Percentiles rank a stretch among this genome's conserved stretches.
phyloP scores from a whole-genome alignment of 768 basidiomycete species.

The Lentinula detonsa region DNA sequence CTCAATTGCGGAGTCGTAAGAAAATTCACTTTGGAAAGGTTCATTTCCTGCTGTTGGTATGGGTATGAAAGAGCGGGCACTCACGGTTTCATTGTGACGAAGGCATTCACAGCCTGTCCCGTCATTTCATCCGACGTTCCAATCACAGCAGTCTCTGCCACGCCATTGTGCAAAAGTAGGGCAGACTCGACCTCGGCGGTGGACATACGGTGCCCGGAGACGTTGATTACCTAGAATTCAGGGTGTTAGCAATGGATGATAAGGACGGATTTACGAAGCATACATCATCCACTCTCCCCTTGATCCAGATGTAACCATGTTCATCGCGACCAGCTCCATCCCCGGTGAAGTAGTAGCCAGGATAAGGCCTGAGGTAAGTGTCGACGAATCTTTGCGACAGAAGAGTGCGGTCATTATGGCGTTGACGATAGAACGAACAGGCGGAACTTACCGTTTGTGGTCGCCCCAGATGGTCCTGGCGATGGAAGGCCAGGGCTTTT shows the following conservation, averaged over 20 bases:
- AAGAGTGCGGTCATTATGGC: not conserved
- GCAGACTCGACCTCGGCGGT: conserved; percentile 99
- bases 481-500: conserved; percentile 91
- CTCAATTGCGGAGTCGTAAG: conserved; percentile 68
- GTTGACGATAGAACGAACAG: conserved; percentile 33
- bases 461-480: conserved; percentile 90
- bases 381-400: conserved; percentile 27
- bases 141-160: conserved; percentile 94
- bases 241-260: not conserved
- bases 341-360: conserved; percentile 93
- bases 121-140: conserved; percentile 84
- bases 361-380: conserved; percentile 69
- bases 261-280: conserved; percentile 17
- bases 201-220: conserved; percentile 93
- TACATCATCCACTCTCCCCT: conserved; percentile 88
- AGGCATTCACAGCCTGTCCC: conserved; percentile 91
- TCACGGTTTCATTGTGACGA: conserved; percentile 91
- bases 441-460: conserved; percentile 64
- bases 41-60: not conserved
- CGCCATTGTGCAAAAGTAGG: conserved; percentile 89
- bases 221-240: conserved; percentile 88
- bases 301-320: conserved; percentile 98
- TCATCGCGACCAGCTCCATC: conserved; percentile 93
- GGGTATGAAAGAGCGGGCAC: conserved; percentile 20
- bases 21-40: conserved; percentile 57